Evolutionary conservation across 1,284 basidiomycete species (phyloP).

Genomic region (Ustilago lituana): DNA sequence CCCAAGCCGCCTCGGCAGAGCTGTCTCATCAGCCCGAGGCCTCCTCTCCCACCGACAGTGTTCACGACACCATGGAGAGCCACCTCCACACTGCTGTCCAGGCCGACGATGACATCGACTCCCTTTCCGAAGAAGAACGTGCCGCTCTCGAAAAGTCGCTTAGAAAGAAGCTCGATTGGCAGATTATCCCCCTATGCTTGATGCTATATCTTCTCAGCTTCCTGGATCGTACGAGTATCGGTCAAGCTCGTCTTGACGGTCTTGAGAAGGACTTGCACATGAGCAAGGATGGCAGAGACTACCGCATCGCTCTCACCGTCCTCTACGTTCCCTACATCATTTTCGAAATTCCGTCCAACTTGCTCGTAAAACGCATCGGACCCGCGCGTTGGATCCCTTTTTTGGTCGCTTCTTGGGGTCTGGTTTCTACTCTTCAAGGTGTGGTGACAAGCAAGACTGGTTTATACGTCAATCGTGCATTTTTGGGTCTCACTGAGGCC

Average conservation of each 20-base stretch:
- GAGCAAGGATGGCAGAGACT: constrained; percentile 42
- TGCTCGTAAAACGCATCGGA: constrained; percentile 57
- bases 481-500: constrained; percentile 56
- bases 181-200: constrained; percentile 53
- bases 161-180: constrained; percentile 58
- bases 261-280: constrained; percentile 35
- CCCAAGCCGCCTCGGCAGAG: constrained; percentile 11
- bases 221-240: constrained; percentile 57
- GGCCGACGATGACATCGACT: constrained; percentile 30
- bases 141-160: constrained; percentile 41
- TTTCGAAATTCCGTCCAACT: constrained; percentile 60
- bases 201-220: constrained; percentile 54
- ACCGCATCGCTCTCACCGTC: constrained; percentile 51
- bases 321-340: constrained; percentile 65
- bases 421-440: constrained; percentile 57
- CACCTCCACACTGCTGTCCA: constrained; percentile 6
- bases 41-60: constrained; percentile 27
- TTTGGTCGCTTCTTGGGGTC: constrained; percentile 54
- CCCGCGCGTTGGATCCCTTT: constrained; percentile 54
- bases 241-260: constrained; percentile 53
- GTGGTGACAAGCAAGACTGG: constrained; percentile 52
- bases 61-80: constrained; percentile 22
- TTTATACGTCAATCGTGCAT: constrained; percentile 58
- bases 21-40: constrained; percentile 16
- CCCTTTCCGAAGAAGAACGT: constrained; percentile 19